Evolutionary conservation across 768 basidiomycete species (phyloP).

Genomic region (Serendipita sp.): DNA sequence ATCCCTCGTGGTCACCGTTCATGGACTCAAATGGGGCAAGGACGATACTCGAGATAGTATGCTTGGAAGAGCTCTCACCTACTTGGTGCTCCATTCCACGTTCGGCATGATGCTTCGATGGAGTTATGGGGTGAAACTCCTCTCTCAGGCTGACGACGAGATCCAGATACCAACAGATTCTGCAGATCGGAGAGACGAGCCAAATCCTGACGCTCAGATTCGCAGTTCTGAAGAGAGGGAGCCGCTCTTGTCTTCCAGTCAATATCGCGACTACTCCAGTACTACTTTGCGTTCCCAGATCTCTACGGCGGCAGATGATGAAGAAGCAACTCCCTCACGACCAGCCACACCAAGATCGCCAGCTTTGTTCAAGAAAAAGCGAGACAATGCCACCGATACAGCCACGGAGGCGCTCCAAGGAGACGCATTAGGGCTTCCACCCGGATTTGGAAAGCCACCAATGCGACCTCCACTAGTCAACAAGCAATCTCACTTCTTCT

Average conservation of each 20-base stretch:
- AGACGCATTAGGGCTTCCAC: background rate
- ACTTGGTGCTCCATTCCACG: slow-evolving; percentile 84
- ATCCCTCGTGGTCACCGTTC: slow-evolving; percentile 69
- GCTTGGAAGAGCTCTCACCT: slow-evolving; percentile 80
- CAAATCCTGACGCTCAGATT: slow-evolving; percentile 8
- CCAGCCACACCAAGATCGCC: background rate
- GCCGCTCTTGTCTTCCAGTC: background rate
- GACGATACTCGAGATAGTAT: slow-evolving; percentile 76
- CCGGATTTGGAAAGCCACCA: background rate
- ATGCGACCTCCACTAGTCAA: slow-evolving; percentile 5
- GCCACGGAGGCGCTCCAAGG: background rate
- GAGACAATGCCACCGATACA: background rate
- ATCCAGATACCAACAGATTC: slow-evolving; percentile 8
- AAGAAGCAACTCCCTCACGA: background rate
- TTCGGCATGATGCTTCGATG: slow-evolving; percentile 93
- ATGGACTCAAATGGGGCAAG: slow-evolving; percentile 61
- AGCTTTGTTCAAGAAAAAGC: background rate
- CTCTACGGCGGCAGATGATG: background rate
- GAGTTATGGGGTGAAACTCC: slow-evolving; percentile 79
- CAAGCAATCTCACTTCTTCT: slow-evolving; percentile 33
- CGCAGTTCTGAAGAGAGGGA: background rate
- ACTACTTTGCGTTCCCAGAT: background rate
- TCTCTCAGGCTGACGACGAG: slow-evolving; percentile 55
- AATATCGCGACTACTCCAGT: background rate
- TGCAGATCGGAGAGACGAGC: slow-evolving; percentile 8